Evolutionary conservation across 1,284 basidiomycete species (phyloP), one percentile per base, ranked within the genome.

Genomic region (Sporisorium scitamineum): DNA sequence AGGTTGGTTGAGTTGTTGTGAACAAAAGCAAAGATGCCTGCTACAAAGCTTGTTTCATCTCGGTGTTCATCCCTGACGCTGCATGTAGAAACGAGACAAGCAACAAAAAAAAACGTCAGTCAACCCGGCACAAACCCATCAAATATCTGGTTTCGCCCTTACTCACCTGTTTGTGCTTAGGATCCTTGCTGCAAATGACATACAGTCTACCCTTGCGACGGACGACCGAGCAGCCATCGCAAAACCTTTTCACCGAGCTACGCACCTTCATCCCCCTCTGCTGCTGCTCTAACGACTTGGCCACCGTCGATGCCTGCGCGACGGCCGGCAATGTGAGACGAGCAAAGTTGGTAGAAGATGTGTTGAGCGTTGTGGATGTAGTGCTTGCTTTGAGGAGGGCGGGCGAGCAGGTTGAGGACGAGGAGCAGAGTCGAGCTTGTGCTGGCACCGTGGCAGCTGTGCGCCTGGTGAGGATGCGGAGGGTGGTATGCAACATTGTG

Each of bases 101-200:
- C 44, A 27, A 27, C 6, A 8, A 8, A 0, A 26, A 26, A 31
- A 26, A 9, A 6, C 10, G 50, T 52, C 50, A 52, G 50, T 34
- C 11, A 32, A 20, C 29, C 5, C 18, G 14, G 6, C 11, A 14
- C 22, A 9, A 5, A 16, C 14, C 5, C 18, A 16, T n/a, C 13
- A 31, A 31, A 3, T 2, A 7, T 20, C n/a, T 5, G 10, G 24
- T 22, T n/a, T 16, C 24, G 8, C 24, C 14, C 9, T 5, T 2
- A 87, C 90, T 69, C 77, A 95, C 96, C 91, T 98, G 96, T 87
- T 98, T 98, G 87, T 98, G 96, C 87, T 97, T 97, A 5, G 95
- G 93, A 84, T 98, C 94, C 85, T 93, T 94, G 22, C 91, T 91
- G 87, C 96, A 99, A 48, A 97, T 90, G 48, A 98, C 91, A 87